Percentiles rank a stretch among this genome's conserved stretches.
Conservation (phyloP, 1,284 basidiomycete species). For the Cryptococcus depauperatus region DNA sequence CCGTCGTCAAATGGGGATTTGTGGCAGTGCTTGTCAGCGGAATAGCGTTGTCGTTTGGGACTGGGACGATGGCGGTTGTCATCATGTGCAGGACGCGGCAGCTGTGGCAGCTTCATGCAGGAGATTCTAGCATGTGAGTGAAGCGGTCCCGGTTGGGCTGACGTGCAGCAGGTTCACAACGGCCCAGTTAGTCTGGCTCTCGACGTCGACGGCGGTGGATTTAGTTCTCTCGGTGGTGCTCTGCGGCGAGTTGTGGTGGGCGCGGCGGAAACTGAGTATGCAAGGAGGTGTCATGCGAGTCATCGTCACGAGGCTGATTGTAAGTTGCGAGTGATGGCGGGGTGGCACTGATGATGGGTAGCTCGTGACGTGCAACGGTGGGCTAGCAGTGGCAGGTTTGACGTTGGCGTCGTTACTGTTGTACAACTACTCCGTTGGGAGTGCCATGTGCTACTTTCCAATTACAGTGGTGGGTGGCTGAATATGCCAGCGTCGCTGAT, state of each 20-base stretch:
- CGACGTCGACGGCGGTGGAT: slow-evolving; percentile 17
- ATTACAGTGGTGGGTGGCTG: slow-evolving; percentile 17
- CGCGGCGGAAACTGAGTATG: slow-evolving; percentile 16
- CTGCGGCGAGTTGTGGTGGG: slow-evolving; percentile 26
- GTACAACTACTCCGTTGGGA: slow-evolving; percentile 9
- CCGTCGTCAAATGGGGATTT: slow-evolving; percentile 10
- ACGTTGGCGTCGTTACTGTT: slow-evolving; percentile 17
- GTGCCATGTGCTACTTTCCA: slow-evolving; percentile 24
- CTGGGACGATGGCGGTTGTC: slow-evolving; percentile 7
- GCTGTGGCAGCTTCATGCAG: neutral
- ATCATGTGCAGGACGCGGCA: slow-evolving; percentile 5
- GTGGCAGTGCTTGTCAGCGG: neutral
- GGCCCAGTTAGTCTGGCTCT: slow-evolving; percentile 14
- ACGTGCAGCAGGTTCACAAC: neutral
- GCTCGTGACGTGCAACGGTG: slow-evolving; percentile 27
- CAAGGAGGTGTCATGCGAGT: slow-evolving; percentile 18
- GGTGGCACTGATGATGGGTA: slow-evolving; percentile 7
- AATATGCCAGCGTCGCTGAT: neutral
- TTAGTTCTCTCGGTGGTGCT: slow-evolving; percentile 15
- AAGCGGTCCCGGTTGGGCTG: neutral
- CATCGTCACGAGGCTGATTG: slow-evolving; percentile 19
- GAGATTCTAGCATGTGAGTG: slow-evolving; percentile 6
- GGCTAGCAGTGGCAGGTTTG: slow-evolving; percentile 18
- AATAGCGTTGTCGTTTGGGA: slow-evolving; percentile 7
- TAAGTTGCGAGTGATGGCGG: slow-evolving; percentile 5